phyloP scores from a whole-genome alignment of 805 yeast species.

The Scheffersomyces stipitis region DNA sequence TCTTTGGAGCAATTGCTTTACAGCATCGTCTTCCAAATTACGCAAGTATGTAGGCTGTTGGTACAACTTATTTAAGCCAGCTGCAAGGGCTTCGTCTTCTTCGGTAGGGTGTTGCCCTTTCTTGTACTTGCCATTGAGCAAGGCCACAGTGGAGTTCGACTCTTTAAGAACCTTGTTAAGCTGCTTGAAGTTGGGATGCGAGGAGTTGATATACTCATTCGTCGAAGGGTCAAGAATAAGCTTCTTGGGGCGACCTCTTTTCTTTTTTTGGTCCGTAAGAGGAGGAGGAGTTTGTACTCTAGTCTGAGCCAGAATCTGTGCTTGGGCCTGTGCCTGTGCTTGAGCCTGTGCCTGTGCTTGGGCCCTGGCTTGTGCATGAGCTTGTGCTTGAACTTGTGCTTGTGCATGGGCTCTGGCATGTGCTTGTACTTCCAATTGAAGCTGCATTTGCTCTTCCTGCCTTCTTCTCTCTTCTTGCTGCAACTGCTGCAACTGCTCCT shows the following conservation, averaged over 20 bases:
- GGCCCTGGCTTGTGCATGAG: not conserved
- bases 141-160: constrained; percentile 1
- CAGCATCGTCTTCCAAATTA: constrained; percentile 31
- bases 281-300: not conserved
- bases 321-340: constrained; percentile 5
- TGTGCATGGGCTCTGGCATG: not conserved
- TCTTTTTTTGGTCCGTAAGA: constrained; percentile 26
- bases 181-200: constrained; percentile 42
- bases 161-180: constrained; percentile 30
- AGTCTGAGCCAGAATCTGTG: not conserved
- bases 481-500: not conserved
- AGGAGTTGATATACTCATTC: constrained; percentile 39
- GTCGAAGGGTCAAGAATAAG: constrained; percentile 43
- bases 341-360: not conserved
- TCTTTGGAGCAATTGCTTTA: constrained; percentile 33
- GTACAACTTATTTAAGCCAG: constrained; percentile 16
- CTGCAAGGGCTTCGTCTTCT: constrained; percentile 2
- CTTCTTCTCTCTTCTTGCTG: not conserved
- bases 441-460: not conserved
- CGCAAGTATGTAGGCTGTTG: constrained; percentile 31
- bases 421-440: too few relatives aligned
- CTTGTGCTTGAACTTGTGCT: constrained; percentile 7
- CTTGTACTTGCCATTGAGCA: not conserved
- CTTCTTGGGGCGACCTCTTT: constrained; percentile 44
- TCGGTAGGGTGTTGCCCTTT: constrained; percentile 1